Evolutionary conservation across 1,284 basidiomycete species (phyloP).

Genomic region (Calocybe gambosa): DNA sequence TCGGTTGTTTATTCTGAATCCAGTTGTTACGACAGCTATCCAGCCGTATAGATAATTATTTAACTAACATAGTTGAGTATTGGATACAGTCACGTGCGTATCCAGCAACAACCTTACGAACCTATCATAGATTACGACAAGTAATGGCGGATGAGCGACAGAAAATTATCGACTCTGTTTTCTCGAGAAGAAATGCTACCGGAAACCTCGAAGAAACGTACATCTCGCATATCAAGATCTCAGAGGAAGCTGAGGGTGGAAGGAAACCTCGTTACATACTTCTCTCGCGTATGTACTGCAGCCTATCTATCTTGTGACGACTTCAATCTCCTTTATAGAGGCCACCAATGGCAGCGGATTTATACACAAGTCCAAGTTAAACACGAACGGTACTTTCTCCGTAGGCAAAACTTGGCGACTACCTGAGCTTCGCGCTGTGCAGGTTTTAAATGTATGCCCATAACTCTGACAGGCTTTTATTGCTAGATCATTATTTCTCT

Average conservation of each 20-base stretch:
- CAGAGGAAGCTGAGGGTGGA: constrained; percentile 70
- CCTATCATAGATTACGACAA: too few species aligned
- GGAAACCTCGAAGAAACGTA: constrained; percentile 71
- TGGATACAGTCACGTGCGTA: too few species aligned
- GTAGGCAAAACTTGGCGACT: constrained; percentile 97
- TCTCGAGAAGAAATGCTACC: constrained; percentile 61
- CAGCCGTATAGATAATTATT: too few species aligned
- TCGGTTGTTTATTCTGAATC: background rate
- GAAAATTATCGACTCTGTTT: constrained; percentile 80
- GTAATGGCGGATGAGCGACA: constrained; percentile 57
- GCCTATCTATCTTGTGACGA: constrained; percentile 2
- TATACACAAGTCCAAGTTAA: constrained; percentile 95
- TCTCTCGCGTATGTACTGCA: constrained; percentile 66
- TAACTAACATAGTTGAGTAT: too few species aligned
- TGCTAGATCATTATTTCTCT: background rate
- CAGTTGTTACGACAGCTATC: background rate
- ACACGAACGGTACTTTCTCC: constrained; percentile 92
- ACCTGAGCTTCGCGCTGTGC: constrained; percentile 73
- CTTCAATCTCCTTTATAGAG: constrained; percentile 39
- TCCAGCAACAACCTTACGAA: background rate
- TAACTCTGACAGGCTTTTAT: background rate
- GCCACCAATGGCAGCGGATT: constrained; percentile 60
- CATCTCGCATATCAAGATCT: constrained; percentile 84
- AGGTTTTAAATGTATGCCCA: constrained; percentile 54
- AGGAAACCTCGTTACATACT: constrained; percentile 84